Percentiles rank a stretch among this genome's conserved stretches.
These are phyloP conservation scores for Neoboletus subvelutipes DNA, from an alignment of 768 basidiomycete species.

Conservation along the genomic window DNA sequence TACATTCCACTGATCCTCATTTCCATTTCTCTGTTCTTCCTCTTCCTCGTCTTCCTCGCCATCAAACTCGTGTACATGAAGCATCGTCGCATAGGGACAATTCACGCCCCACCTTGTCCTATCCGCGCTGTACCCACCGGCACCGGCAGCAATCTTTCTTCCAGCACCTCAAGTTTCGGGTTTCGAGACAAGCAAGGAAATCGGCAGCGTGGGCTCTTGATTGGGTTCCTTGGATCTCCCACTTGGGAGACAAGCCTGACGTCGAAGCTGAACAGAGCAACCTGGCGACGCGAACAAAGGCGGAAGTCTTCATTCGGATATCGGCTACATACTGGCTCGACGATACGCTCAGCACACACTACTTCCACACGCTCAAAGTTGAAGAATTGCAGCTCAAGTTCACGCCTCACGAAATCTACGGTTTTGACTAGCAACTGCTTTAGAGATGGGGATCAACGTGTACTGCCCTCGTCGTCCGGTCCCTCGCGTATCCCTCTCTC, in stretches of 20 bases:
- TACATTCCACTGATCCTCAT: conserved; percentile 16
- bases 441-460: conserved; percentile 1
- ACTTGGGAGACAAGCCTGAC: conserved; percentile 28
- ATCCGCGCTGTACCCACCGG: background rate
- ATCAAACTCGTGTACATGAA: conserved; percentile 31
- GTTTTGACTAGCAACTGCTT: conserved; percentile 5
- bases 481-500: background rate
- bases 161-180: background rate
- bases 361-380: background rate
- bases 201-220: conserved; percentile 16
- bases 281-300: conserved; percentile 8
- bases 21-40: conserved; percentile 15
- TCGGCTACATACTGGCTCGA: conserved; percentile 6
- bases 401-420: conserved; percentile 10
- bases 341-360: conserved; percentile 7
- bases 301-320: conserved; percentile 8
- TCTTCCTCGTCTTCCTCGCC: conserved; percentile 16
- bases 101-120: conserved; percentile 17
- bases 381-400: conserved; percentile 1
- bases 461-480: background rate
- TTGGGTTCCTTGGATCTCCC: conserved; percentile 34
- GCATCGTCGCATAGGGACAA: conserved; percentile 26
- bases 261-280: conserved; percentile 11
- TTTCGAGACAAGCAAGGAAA: conserved; percentile 6
- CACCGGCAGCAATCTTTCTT: background rate